Evolutionary conservation across 768 basidiomycete species (phyloP).

Genomic region (Hemileccinum impolitum): DNA sequence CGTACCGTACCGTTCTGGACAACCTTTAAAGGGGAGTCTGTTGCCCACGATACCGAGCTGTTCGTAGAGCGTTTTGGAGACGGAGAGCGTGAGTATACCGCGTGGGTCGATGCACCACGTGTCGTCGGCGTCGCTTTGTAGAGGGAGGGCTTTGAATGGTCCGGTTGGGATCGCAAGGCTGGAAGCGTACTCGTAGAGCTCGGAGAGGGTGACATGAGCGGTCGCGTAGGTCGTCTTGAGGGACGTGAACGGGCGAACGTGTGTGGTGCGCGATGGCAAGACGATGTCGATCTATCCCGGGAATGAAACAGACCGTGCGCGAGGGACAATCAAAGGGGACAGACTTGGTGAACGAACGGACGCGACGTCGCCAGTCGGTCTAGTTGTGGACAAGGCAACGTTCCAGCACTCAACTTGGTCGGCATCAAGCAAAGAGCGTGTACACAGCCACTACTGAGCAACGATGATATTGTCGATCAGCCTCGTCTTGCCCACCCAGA

Average conservation of each 20-base stretch:
- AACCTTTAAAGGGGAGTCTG: constrained; percentile 50
- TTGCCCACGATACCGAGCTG: constrained; percentile 57
- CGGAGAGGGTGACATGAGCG: constrained; percentile 41
- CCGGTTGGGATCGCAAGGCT: constrained; percentile 21
- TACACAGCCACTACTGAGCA: constrained; percentile 36
- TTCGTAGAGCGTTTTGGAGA: constrained; percentile 58
- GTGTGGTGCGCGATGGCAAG: constrained; percentile 43
- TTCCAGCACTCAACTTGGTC: constrained; percentile 19
- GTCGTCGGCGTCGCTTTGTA: constrained; percentile 41
- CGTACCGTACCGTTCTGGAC: constrained; percentile 49
- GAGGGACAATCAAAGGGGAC: constrained; percentile 11
- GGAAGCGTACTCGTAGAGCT: constrained; percentile 40
- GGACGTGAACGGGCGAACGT: constrained; percentile 38
- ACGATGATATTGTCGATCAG: constrained; percentile 92
- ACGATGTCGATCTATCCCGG: constrained; percentile 56
- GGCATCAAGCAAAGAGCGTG: background rate
- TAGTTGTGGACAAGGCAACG: constrained; percentile 28
- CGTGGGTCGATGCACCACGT: constrained; percentile 70
- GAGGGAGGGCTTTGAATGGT: constrained; percentile 34
- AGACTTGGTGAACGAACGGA: constrained; percentile 54
- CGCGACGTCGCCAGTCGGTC: constrained; percentile 37
- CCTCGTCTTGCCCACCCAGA: constrained; percentile 83
- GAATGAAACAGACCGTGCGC: constrained; percentile 1
- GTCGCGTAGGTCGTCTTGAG: constrained; percentile 45
- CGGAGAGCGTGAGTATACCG: constrained; percentile 54